A percentile compares a stretch with the other conserved stretches of the same genome.
Evolutionary conservation across 331 rosid species (phyloP).

Genomic region (Acacia concinna): DNA sequence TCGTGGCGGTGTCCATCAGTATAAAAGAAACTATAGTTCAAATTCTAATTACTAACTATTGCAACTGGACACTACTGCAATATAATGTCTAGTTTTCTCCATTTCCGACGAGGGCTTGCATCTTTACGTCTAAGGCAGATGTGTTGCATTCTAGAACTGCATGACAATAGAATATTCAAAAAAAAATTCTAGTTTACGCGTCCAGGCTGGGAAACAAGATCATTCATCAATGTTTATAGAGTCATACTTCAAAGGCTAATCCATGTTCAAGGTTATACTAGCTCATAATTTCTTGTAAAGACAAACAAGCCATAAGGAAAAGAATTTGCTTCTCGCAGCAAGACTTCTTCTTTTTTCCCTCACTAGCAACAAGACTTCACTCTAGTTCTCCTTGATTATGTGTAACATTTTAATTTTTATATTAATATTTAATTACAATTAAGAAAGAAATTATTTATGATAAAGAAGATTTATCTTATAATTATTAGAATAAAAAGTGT

Average conservation of each 20-base stretch:
- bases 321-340: neutral
- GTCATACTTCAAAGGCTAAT: neutral
- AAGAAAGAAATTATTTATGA: too few relatives aligned
- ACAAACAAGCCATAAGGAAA: neutral
- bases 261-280: neutral
- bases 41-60: neutral
- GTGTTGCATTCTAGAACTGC: neutral
- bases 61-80: neutral
- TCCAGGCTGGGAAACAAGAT: neutral
- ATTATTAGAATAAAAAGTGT: too few relatives aligned
- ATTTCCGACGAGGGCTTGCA: neutral
- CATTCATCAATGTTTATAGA: neutral
- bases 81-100: neutral
- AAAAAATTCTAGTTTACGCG: neutral
- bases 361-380: neutral
- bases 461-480: too few relatives aligned
- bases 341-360: neutral
- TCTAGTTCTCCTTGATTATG: neutral
- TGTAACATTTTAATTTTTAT: too few relatives aligned
- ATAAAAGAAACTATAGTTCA: neutral
- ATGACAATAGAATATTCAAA: neutral
- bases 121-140: neutral
- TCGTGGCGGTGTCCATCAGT: neutral
- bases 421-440: too few relatives aligned
- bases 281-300: neutral